A percentile compares a stretch with the other conserved stretches of the same genome.
Evolutionary conservation across 1,284 basidiomycete genomes (phyloP).

Genomic region (Ceratobasidium sp.): DNA sequence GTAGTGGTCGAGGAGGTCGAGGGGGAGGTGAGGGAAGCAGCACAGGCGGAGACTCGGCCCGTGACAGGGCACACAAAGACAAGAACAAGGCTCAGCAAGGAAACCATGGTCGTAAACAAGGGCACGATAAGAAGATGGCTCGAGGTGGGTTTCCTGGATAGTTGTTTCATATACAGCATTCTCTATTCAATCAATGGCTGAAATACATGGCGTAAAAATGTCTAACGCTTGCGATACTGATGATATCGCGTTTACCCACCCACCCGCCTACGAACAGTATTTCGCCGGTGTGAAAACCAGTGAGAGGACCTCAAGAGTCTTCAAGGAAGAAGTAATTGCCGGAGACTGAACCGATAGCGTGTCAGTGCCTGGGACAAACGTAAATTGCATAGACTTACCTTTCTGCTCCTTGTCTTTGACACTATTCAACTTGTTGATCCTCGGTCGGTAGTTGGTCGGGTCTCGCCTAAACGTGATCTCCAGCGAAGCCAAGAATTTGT

Average conservation of each 20-base stretch:
- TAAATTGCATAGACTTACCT: conserved; percentile 57
- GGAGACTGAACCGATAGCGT: conserved; percentile 57
- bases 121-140: conserved; percentile 70
- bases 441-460: conserved; percentile 91
- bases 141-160: conserved; percentile 52
- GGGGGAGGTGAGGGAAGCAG: conserved; percentile 51
- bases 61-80: conserved; percentile 59
- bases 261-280: conserved; percentile 22
- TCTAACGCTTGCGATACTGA: neutral
- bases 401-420: conserved; percentile 96
- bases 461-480: conserved; percentile 97
- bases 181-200: conserved; percentile 9
- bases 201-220: conserved; percentile 15
- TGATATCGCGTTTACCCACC: conserved; percentile 26
- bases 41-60: conserved; percentile 48
- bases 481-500: conserved; percentile 88
- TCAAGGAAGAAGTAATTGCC: conserved; percentile 94
- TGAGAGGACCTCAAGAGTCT: conserved; percentile 57
- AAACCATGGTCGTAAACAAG: conserved; percentile 40
- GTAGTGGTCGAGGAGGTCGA: conserved; percentile 44
- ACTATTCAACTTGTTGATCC: conserved; percentile 93
- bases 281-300: neutral
- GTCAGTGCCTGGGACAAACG: neutral
- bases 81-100: conserved; percentile 39
- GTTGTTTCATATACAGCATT: conserved; percentile 3